Percentiles rank a stretch among this genome's conserved stretches.
These are phyloP conservation scores for Oryza coarctata DNA, from an alignment of 176 grass and related monocot genomes.

Conservation along the genomic window DNA sequence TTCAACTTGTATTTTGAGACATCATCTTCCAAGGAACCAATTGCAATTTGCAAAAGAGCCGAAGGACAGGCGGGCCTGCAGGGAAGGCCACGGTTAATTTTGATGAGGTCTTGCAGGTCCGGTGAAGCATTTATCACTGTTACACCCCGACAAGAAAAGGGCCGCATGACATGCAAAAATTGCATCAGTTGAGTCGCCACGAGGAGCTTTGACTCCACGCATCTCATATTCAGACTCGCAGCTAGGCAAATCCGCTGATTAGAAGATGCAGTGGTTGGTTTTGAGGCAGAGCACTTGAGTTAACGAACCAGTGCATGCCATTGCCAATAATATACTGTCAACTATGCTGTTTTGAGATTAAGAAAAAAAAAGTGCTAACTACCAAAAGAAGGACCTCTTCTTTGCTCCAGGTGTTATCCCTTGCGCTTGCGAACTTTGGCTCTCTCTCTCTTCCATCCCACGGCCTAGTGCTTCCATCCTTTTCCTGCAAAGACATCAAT, in stretches of 20 bases:
- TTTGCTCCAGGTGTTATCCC: neutral
- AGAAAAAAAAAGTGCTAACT: constrained; percentile 18
- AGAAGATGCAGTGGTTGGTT: neutral
- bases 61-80: neutral
- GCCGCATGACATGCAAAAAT: no score
- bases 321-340: neutral
- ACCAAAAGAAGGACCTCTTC: constrained; percentile 45
- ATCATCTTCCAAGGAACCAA: no score
- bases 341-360: neutral
- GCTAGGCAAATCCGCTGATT: neutral
- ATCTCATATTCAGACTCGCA: neutral
- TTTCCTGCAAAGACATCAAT: constrained; percentile 46
- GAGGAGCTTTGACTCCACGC: no score
- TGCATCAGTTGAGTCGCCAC: no score
- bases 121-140: neutral
- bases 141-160: no score
- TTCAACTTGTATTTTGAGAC: neutral
- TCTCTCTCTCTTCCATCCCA: constrained; percentile 54
- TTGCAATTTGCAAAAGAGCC: no score
- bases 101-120: neutral
- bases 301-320: neutral
- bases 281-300: neutral
- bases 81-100: neutral
- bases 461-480: constrained; percentile 70
- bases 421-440: constrained; percentile 9